Percentiles rank a stretch among this genome's conserved stretches.
phyloP scores from a whole-genome alignment of 2,329 filamentous ascomycete genomes.

The Xylariaceae sp. region DNA sequence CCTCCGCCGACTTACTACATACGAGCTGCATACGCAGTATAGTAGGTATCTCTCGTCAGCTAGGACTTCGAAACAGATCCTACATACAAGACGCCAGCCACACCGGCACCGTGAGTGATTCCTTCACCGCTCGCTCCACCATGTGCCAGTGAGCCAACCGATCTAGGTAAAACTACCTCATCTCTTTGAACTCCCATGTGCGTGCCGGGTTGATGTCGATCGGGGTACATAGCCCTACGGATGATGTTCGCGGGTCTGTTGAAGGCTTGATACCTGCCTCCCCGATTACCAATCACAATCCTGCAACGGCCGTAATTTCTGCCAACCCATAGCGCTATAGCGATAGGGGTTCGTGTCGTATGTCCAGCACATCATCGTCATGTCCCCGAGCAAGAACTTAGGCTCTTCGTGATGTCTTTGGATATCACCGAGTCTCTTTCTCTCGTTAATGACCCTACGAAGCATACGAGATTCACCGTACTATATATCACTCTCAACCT shows the following conservation, averaged over 20 bases:
- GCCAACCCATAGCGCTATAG: neutral
- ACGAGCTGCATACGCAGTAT: neutral
- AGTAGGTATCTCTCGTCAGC: neutral
- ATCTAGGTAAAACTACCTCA: too few species aligned
- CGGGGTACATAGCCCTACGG: too few species aligned
- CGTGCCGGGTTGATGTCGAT: neutral
- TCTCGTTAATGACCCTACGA: neutral
- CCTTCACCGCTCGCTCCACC: neutral
- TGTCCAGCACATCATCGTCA: neutral
- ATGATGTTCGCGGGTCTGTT: neutral
- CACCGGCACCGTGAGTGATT: neutral
- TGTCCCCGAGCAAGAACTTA: neutral
- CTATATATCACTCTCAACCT: too few species aligned
- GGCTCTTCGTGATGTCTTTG: neutral
- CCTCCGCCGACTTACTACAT: neutral
- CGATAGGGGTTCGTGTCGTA: neutral
- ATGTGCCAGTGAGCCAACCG: neutral
- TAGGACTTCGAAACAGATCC: constrained; percentile 7
- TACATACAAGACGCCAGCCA: constrained; percentile 1
- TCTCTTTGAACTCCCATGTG: neutral
- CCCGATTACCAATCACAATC: neutral
- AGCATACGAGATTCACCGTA: neutral
- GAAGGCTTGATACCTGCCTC: neutral
- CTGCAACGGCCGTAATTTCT: neutral
- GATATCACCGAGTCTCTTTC: neutral